Evolutionary conservation across 305 asterid genomes (phyloP), one percentile per base, ranked within the genome.

Genomic region (Solanum aculeatissimum): DNA sequence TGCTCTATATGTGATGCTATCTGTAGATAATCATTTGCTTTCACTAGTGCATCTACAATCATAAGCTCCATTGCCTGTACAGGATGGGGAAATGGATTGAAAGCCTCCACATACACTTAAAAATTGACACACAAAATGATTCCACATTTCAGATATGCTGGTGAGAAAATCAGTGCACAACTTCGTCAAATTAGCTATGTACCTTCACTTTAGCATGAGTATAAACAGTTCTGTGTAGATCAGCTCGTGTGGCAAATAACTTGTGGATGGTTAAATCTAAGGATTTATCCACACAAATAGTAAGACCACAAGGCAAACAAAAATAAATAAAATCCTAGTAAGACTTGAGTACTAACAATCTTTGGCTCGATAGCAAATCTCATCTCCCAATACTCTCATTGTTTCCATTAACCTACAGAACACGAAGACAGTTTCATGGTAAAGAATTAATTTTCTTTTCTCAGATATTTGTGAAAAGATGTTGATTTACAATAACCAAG

Each of bases 121-220:
- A 79, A 32, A 32, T 35, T 19, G 32, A 12, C 68, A 79, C 18
- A 79, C 47, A 54, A 78, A 78, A 78, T 19, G 68, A 79, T 55
- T 79, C 68, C 83, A 78, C 27, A 78, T 19, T 78, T 78, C 83
- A 78, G 49, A 72, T 82, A 87, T 51, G 70, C 45, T 79, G 84
- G 66, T 69, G 27, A 55, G 51, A 78, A 25, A 32, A 32, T 78
- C 66, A 78, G 32, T 32, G 83, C 51, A 79, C 83, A 53, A 79
- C 32, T 53, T 79, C 13, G 1, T 54, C 53, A 79, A 78, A 79
- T 79, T 79, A 42, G 57, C 45, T 23, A 23, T 82, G 54, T 75
- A 95, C 99, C 98, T 95, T 96, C 88, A 94, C 98, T 96, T 95
- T 95, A 85, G 98, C 95, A 91, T 96, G 98, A 83, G 97, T 90